These are phyloP conservation scores for Lipomyces japonicus DNA, from an alignment of 805 yeast species.

Conservation along the genomic window DNA sequence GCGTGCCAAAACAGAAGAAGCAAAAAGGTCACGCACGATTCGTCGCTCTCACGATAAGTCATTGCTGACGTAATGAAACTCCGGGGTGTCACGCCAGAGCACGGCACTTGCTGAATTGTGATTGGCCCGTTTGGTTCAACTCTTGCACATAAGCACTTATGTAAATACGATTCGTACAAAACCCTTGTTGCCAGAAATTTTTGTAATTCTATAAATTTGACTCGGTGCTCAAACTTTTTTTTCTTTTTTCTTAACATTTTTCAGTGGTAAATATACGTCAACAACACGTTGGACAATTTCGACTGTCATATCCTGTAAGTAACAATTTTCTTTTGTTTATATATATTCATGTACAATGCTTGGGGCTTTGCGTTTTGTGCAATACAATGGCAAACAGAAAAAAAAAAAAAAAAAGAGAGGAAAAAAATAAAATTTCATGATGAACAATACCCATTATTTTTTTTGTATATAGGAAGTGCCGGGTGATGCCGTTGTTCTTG, in stretches of 20 bases:
- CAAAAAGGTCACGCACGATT: no score
- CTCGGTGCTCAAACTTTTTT: not conserved
- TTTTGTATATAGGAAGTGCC: slow-evolving; percentile 30
- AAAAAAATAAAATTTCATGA: slow-evolving; percentile 12
- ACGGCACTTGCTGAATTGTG: no score
- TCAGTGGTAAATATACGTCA: not conserved
- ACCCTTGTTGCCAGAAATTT: no score
- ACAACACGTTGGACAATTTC: not conserved
- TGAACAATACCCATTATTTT: slow-evolving; percentile 25
- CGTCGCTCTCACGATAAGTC: no score
- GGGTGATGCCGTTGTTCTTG: slow-evolving; percentile 16
- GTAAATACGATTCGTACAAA: no score
- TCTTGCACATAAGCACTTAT: no score
- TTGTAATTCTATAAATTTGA: no score
- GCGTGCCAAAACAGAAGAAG: no score
- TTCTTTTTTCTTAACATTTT: slow-evolving; percentile 4
- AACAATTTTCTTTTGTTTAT: not conserved
- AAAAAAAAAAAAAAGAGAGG: not conserved
- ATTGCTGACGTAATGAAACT: no score
- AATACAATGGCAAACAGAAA: not conserved
- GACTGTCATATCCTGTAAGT: not conserved
- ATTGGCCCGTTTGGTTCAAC: no score
- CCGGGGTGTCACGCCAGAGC: no score
- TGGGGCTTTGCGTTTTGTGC: no score
- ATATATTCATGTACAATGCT: not conserved